Percentiles rank a stretch among this genome's conserved stretches.
These are phyloP conservation scores for Tuber indicum DNA, from an alignment of 495 filamentous ascomycete species.

Conservation along the genomic window DNA sequence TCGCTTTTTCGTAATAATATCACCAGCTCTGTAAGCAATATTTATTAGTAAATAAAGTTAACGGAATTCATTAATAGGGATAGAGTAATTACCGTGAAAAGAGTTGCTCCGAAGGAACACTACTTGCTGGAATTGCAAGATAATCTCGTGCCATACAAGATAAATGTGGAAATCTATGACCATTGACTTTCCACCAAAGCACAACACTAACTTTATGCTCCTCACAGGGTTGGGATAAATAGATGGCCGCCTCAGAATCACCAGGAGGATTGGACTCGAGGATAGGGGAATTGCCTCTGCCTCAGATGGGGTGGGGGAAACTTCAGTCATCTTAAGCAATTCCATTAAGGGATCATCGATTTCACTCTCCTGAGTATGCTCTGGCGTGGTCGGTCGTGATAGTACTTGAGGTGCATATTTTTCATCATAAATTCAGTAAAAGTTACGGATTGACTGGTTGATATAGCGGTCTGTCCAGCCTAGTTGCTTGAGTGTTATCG, in stretches of 20 bases:
- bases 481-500: not conserved
- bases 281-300: too few species aligned
- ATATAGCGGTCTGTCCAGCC: not conserved
- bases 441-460: not conserved
- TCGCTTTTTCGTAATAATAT: not conserved
- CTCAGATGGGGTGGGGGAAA: too few species aligned
- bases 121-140: slow-evolving; percentile 14
- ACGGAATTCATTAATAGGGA: too few species aligned
- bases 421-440: slow-evolving; percentile 4
- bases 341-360: too few species aligned
- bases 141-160: slow-evolving; percentile 20
- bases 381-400: not conserved
- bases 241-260: not conserved
- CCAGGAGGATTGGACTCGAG: too few species aligned
- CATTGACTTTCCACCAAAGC: slow-evolving; percentile 7
- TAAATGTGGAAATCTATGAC: slow-evolving; percentile 3
- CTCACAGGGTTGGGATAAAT: not conserved
- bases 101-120: slow-evolving; percentile 11
- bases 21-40: not conserved
- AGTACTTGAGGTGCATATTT: not conserved
- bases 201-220: not conserved
- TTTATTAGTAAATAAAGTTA: too few species aligned
- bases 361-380: too few species aligned
- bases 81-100: not conserved
- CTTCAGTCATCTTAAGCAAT: too few species aligned